phyloP scores from a whole-genome alignment of 2,329 filamentous ascomycete genomes.

The Monosporascus sp. region DNA sequence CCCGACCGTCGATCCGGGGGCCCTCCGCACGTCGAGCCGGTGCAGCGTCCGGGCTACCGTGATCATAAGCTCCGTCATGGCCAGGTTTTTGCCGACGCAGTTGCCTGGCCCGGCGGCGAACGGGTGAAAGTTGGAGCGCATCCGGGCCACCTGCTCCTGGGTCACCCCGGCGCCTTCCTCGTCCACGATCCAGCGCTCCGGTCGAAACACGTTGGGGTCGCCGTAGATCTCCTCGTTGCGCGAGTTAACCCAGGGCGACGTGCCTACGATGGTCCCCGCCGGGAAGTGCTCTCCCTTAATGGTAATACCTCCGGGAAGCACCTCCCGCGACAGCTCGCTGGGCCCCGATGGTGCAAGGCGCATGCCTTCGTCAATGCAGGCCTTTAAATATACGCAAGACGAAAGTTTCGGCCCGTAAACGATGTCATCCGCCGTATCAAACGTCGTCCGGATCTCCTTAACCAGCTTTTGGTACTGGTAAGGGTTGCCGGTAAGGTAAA shows the following conservation, averaged over 20 bases:
- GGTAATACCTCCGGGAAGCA: conserved; percentile 12
- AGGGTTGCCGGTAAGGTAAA: conserved; percentile 13
- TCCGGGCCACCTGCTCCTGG: conserved; percentile 5
- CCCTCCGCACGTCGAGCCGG: conserved; percentile 15
- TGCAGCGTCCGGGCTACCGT: conserved; percentile 15
- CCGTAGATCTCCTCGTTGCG: conserved; percentile 9
- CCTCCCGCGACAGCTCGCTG: conserved; percentile 14
- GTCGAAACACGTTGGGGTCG: conserved; percentile 11
- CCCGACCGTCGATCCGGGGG: conserved; percentile 17
- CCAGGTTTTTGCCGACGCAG: conserved; percentile 16
- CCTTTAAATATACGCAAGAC: conserved; percentile 14
- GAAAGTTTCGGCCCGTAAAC: conserved; percentile 13
- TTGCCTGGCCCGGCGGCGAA: conserved; percentile 12
- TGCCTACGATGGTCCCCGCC: conserved; percentile 15
- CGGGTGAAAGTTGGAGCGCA: conserved; percentile 10
- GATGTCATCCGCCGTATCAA: conserved; percentile 12
- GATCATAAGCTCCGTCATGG: conserved; percentile 20
- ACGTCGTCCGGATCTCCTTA: conserved; percentile 10
- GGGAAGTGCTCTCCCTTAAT: conserved; percentile 17
- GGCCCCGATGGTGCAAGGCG: conserved; percentile 13
- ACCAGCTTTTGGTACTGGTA: conserved; percentile 6
- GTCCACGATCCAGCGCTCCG: conserved; percentile 21
- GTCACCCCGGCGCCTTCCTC: conserved; percentile 1
- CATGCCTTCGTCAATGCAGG: conserved; percentile 22
- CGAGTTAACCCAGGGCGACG: conserved; percentile 6